Conservation (phyloP, 208 protist species). For the Crithidia mellificae region DNA sequence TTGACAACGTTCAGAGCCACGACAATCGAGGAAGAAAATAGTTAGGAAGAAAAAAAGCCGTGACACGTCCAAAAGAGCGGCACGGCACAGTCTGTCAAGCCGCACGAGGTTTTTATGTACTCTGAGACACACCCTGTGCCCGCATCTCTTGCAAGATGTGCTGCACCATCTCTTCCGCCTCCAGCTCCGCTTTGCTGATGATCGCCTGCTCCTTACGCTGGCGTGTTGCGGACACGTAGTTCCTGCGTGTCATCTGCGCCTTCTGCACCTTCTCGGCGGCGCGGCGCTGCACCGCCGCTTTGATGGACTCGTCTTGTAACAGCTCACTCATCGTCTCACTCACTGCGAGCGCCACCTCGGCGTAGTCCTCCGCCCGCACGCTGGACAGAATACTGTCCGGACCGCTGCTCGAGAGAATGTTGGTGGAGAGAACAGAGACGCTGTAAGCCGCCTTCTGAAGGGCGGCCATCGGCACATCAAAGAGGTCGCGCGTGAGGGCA, state of each 20-base stretch:
- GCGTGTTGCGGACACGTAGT: slow-evolving; percentile 19
- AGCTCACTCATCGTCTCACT: slow-evolving; percentile 65
- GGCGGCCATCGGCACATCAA: slow-evolving; percentile 39
- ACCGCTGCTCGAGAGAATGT: slow-evolving; percentile 36
- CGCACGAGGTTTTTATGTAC: neutral
- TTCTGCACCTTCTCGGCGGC: slow-evolving; percentile 49
- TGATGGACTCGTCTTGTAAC: slow-evolving; percentile 58
- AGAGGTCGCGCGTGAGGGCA: slow-evolving; percentile 11
- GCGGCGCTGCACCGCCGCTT: slow-evolving; percentile 65
- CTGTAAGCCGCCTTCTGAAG: slow-evolving; percentile 52
- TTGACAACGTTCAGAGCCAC: no score
- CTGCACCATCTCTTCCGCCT: slow-evolving; percentile 75
- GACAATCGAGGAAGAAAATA: no score
- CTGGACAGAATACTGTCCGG: slow-evolving; percentile 5
- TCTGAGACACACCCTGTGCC: slow-evolving; percentile 28
- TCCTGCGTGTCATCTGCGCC: slow-evolving; percentile 26
- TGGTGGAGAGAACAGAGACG: slow-evolving; percentile 56
- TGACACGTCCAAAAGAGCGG: no score
- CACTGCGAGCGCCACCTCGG: slow-evolving; percentile 47
- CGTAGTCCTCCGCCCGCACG: slow-evolving; percentile 38
- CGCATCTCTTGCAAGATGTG: slow-evolving; percentile 78
- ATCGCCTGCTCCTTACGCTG: slow-evolving; percentile 58
- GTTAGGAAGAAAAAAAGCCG: slow-evolving; percentile 2
- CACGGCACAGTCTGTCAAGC: neutral
- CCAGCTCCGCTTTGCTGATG: slow-evolving; percentile 68